phyloP scores from a whole-genome alignment of 176 grass and related monocot genomes.

The Ananas comosus region DNA sequence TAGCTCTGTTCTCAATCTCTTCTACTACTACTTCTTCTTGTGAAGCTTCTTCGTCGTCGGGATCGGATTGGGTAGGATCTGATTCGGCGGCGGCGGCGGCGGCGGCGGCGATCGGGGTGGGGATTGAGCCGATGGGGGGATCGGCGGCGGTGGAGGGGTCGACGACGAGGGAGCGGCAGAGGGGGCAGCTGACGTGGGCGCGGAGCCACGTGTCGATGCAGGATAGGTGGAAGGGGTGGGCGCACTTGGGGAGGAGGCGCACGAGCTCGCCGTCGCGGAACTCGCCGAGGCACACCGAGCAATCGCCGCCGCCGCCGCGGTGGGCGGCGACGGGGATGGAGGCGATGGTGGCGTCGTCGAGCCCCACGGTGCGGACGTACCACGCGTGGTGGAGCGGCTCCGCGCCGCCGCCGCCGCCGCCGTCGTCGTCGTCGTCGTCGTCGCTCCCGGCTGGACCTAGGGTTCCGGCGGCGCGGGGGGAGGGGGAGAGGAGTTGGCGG shows the following conservation, averaged over 20 bases:
- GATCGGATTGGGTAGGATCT: conserved; percentile 7
- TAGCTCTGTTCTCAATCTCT: too few relatives aligned
- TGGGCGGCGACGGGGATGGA: conserved; percentile 42
- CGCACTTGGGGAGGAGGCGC: conserved; percentile 74
- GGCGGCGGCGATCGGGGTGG: not conserved
- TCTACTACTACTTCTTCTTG: too few relatives aligned
- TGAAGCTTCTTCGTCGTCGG: conserved; percentile 17
- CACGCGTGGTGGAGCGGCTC: conserved; percentile 60
- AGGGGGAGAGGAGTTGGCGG: not conserved
- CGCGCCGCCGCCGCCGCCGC: not conserved
- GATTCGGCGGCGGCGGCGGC: not conserved
- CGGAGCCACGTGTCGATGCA: conserved; percentile 94
- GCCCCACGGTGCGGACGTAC: conserved; percentile 73
- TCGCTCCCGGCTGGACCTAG: not conserved
- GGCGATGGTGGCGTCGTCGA: conserved; percentile 63
- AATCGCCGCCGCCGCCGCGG: conserved; percentile 30
- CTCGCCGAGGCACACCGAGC: conserved; percentile 73
- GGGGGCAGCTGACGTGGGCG: conserved; percentile 67
- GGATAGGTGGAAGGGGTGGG: conserved; percentile 68
- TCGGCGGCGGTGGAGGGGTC: not conserved
- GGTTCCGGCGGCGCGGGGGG: not conserved
- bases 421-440: conserved; percentile 15
- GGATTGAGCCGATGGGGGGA: not conserved
- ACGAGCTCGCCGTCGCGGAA: conserved; percentile 81
- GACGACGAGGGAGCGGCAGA: conserved; percentile 62